Evolutionary conservation across 129 eudicot genomes (phyloP).

Genomic region (Glebionis coronaria): DNA sequence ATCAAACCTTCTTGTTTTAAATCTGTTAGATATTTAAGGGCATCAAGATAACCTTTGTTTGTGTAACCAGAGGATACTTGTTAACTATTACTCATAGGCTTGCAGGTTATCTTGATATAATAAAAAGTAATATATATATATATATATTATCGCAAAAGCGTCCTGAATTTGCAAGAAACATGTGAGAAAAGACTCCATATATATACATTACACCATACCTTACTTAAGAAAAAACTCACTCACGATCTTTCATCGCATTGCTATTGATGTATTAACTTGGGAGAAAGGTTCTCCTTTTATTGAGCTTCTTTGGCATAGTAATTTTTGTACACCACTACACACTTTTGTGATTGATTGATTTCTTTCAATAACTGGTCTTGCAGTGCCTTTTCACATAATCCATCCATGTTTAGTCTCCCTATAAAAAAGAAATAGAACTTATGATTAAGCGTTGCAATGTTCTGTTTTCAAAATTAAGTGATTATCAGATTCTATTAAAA

Average conservation of each 20-base stretch:
- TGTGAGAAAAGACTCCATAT: slow-evolving; percentile 21
- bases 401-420: too few species aligned
- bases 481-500: too few species aligned
- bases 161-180: slow-evolving; percentile 6
- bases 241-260: slow-evolving; percentile 23
- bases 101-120: too few species aligned
- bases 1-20: slow-evolving; percentile 84
- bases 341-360: too few species aligned
- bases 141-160: background rate
- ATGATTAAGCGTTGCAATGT: too few species aligned
- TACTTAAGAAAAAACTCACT: background rate
- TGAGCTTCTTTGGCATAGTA: background rate
- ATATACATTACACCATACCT: background rate
- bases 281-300: background rate
- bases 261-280: background rate
- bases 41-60: slow-evolving; percentile 93
- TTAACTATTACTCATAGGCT: too few species aligned
- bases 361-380: too few species aligned
- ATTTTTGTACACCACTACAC: background rate
- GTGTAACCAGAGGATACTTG: slow-evolving; percentile 69
- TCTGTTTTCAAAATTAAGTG: too few species aligned
- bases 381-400: too few species aligned
- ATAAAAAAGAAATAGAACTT: too few species aligned
- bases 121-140: too few species aligned
- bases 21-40: too few species aligned